Evolutionary conservation across 1,284 basidiomycete genomes (phyloP).

Genomic region (Pyrrhoderma noxium): DNA sequence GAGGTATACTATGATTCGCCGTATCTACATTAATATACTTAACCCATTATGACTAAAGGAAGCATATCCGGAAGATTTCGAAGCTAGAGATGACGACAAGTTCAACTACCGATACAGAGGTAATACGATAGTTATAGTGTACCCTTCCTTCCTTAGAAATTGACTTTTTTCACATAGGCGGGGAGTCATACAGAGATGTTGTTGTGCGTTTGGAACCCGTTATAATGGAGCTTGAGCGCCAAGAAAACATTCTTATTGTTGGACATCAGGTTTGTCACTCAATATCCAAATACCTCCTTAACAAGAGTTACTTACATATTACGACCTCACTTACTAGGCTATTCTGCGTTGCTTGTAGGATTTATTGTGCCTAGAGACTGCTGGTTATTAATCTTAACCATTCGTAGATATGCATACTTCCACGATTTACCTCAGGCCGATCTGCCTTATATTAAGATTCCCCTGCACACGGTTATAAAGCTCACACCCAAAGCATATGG

Average conservation of each 20-base stretch:
- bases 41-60: no score
- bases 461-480: conserved; percentile 96
- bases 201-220: conserved; percentile 96
- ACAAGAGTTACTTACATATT: conserved; percentile 2
- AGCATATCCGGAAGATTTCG: conserved; percentile 97
- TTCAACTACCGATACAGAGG: conserved; percentile 98
- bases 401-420: conserved; percentile 83
- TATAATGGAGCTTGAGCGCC: conserved; percentile 98
- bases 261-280: conserved; percentile 73
- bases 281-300: not conserved
- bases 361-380: not conserved
- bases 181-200: conserved; percentile 94
- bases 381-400: not conserved
- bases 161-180: no score
- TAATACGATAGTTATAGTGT: conserved; percentile 21
- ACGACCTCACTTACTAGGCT: conserved; percentile 40
- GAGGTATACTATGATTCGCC: conserved; percentile 47
- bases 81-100: conserved; percentile 98
- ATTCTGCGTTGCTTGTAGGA: conserved; percentile 83
- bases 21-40: no score
- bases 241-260: conserved; percentile 95
- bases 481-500: conserved; percentile 98
- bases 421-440: conserved; percentile 89
- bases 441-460: conserved; percentile 96
- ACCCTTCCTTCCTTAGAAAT: no score